Evolutionary conservation across 495 filamentous ascomycete species (phyloP), one percentile per base, ranked within the genome.

Genomic region (Zalerion maritima): DNA sequence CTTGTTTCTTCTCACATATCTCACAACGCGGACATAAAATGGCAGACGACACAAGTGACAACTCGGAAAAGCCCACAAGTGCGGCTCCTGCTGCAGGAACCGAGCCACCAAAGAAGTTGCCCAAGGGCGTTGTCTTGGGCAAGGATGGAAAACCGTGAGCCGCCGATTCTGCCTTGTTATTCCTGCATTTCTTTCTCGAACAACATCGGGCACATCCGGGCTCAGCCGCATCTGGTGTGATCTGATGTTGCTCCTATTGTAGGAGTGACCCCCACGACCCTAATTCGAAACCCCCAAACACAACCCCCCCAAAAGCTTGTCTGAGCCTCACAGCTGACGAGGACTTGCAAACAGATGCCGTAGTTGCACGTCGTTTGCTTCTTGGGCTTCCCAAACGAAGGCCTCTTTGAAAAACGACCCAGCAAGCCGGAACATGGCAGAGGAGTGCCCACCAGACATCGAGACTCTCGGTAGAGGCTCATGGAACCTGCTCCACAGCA

Each of bases 71-170:
- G n/a, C n/a, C n/a, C n/a, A n/a, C n/a, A n/a, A n/a, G n/a, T n/a
- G n/a, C n/a, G n/a, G n/a, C n/a, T n/a, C 18, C 14, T n/a, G 26
- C 30, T 26, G 28, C 34, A 19, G 17, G 36, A 17, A 26, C 31
- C 20, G 40, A 35, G 22, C 38, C 51, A 3, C 49, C 54, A 13
- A 55, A 52, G 35, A 58, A 55, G 30, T 31, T 60, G 21, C 78
- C 81, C 9, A 91, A 84, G 50, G 87, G 86, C 37, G 64, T 93
- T 5, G 69, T 93, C 3, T 58, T 94, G 21, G 89, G 78, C 24
- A 81, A 86, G 41, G 82, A 97, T 62, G 89, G 89, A 25, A 96
- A 94, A 57, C 89, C 87, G 89, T 96, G 64, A 55, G 82, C 43
- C 35, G 29, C 28, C 12, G 11, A 21, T 28, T 22, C 6, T 23